phyloP scores from a whole-genome alignment of 257 asterid species.

The Solanum chilense region DNA sequence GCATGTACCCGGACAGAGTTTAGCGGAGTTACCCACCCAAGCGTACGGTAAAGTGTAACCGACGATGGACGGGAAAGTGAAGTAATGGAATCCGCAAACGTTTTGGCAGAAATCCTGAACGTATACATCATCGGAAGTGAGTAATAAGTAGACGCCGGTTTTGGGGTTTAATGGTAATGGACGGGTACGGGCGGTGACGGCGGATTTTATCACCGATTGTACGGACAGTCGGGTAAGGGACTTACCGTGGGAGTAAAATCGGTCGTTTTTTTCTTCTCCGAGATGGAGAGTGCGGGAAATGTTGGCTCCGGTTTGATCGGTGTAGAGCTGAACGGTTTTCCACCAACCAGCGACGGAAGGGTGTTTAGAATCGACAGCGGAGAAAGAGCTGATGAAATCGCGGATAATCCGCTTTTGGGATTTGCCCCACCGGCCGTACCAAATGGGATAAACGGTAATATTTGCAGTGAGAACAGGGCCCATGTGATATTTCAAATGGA shows the following conservation, averaged over 20 bases:
- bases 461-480: slow-evolving; percentile 79
- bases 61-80: slow-evolving; percentile 80
- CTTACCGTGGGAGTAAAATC: slow-evolving; percentile 52
- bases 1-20: slow-evolving; percentile 61
- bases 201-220: slow-evolving; percentile 60
- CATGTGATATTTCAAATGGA: slow-evolving; percentile 71
- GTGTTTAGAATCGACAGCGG: slow-evolving; percentile 30
- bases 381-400: slow-evolving; percentile 66
- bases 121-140: slow-evolving; percentile 66
- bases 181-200: slow-evolving; percentile 46
- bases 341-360: slow-evolving; percentile 85
- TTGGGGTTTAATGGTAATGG: slow-evolving; percentile 68
- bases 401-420: slow-evolving; percentile 80
- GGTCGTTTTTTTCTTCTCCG: slow-evolving; percentile 62
- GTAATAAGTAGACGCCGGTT: slow-evolving; percentile 61
- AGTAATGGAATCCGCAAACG: slow-evolving; percentile 75
- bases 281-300: slow-evolving; percentile 40
- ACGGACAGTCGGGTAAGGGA: slow-evolving; percentile 59
- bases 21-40: slow-evolving; percentile 85
- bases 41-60: slow-evolving; percentile 94
- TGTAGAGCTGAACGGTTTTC: slow-evolving; percentile 63
- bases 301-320: slow-evolving; percentile 71
- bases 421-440: slow-evolving; percentile 74
- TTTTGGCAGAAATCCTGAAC: slow-evolving; percentile 66
- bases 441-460: slow-evolving; percentile 71